phyloP scores from a whole-genome alignment of 2,329 filamentous ascomycete genomes.

The Aureobasidium mangrovei region DNA sequence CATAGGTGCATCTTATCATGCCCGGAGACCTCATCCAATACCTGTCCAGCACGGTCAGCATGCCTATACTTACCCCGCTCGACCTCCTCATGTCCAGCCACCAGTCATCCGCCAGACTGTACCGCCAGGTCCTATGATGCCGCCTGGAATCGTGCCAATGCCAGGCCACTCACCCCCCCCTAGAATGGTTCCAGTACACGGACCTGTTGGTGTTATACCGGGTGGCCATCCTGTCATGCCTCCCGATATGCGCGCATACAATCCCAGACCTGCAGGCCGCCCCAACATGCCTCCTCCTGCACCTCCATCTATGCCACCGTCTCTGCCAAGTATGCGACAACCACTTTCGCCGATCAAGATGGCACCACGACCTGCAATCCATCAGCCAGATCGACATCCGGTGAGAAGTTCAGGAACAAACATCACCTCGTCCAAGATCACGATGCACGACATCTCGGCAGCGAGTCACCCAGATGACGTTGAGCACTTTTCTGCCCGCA shows the following conservation, averaged over 20 bases:
- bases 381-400: not conserved
- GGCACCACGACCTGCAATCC: not conserved
- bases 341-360: not conserved
- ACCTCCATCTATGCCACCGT: not conserved
- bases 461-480: not conserved
- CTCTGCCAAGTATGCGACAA: not conserved
- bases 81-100: not conserved
- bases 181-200: not conserved
- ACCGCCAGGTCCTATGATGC: not conserved
- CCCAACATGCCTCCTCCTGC: not conserved
- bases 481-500: slow-evolving; percentile 3
- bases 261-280: not conserved
- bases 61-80: not conserved
- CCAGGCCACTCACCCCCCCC: not conserved
- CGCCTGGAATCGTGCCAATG: not conserved
- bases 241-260: not conserved
- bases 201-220: not conserved
- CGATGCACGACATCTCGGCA: not conserved
- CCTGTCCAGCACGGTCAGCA: not conserved
- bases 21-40: not conserved
- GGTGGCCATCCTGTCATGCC: not conserved
- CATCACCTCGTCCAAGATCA: not conserved
- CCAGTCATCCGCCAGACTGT: not conserved
- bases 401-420: not conserved
- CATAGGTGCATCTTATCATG: not conserved